Conservation (phyloP, 495 filamentous ascomycete genomes). For the Podospora comata region DNA sequence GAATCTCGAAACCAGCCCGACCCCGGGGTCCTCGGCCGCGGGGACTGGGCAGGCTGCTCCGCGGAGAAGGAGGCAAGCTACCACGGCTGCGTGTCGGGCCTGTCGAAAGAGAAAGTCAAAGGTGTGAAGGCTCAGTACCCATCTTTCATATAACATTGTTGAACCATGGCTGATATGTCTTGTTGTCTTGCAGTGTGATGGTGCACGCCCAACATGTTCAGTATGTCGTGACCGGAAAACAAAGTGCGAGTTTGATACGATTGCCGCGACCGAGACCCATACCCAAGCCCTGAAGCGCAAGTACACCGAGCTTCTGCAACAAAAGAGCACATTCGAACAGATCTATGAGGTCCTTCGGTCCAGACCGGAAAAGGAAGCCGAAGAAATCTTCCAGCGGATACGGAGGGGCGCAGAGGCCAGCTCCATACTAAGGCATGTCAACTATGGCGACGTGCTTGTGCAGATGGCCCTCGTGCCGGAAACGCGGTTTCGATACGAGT, state of each 20-base stretch:
- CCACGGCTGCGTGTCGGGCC: conserved; percentile 50
- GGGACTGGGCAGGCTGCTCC: not conserved
- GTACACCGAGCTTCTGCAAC: conserved; percentile 35
- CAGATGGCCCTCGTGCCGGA: conserved; percentile 40
- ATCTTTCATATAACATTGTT: not conserved
- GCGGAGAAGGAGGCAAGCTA: conserved; percentile 42
- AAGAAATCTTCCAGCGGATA: conserved; percentile 38
- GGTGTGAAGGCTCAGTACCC: conserved; percentile 30
- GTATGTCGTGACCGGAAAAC: conserved; percentile 36
- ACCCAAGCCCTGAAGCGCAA: conserved; percentile 44
- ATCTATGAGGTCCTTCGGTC: conserved; percentile 35
- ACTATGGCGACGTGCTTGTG: conserved; percentile 39
- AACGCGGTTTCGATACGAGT: conserved; percentile 39
- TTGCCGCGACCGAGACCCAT: conserved; percentile 36
- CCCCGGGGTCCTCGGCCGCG: not conserved
- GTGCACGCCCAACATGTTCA: conserved; percentile 36
- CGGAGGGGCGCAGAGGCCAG: conserved; percentile 36
- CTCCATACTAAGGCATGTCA: conserved; percentile 38
- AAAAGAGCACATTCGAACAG: conserved; percentile 35
- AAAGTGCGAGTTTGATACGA: conserved; percentile 40
- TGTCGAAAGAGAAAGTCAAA: conserved; percentile 57
- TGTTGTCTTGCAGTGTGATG: conserved; percentile 34
- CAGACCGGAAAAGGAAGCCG: conserved; percentile 33
- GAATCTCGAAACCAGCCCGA: not conserved
- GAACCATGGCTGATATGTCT: not conserved